Conservation (phyloP, 75 land plant genomes). For the Azolla pinnata region DNA sequence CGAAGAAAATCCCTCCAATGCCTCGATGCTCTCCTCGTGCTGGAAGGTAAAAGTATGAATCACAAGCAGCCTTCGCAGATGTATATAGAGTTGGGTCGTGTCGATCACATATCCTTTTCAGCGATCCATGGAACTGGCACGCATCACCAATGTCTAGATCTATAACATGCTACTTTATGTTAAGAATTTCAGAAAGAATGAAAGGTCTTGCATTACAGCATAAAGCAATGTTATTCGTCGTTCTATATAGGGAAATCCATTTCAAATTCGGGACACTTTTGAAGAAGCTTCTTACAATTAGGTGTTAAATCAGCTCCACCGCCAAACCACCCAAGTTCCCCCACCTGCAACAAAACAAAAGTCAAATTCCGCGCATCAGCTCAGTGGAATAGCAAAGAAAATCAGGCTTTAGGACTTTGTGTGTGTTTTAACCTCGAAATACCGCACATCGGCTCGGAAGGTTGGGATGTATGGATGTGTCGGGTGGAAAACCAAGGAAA, state of each 20-base stretch:
- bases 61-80: conserved; percentile 24
- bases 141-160: conserved; percentile 32
- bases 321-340: conserved; percentile 37
- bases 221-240: too few relatives aligned
- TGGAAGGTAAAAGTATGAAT: conserved; percentile 35
- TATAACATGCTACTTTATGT: too few relatives aligned
- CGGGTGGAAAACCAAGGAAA: conserved; percentile 40
- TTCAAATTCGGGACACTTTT: too few relatives aligned
- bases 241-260: too few relatives aligned
- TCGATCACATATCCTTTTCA: conserved; percentile 32
- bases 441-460: conserved; percentile 37
- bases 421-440: conserved; percentile 25
- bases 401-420: too few relatives aligned
- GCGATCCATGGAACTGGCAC: conserved; percentile 19
- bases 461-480: conserved; percentile 36
- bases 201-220: too few relatives aligned
- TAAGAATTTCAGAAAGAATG: too few relatives aligned
- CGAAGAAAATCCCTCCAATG: conserved; percentile 39
- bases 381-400: neutral
- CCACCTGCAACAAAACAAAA: conserved; percentile 1
- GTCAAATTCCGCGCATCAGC: too few relatives aligned
- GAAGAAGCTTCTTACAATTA: conserved; percentile 28
- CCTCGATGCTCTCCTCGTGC: conserved; percentile 36
- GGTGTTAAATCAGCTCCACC: conserved; percentile 47
- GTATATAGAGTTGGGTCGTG: conserved; percentile 20